Base-by-base conservation (phyloP, 139 green algal species). In the Closterium sp. region DNA sequence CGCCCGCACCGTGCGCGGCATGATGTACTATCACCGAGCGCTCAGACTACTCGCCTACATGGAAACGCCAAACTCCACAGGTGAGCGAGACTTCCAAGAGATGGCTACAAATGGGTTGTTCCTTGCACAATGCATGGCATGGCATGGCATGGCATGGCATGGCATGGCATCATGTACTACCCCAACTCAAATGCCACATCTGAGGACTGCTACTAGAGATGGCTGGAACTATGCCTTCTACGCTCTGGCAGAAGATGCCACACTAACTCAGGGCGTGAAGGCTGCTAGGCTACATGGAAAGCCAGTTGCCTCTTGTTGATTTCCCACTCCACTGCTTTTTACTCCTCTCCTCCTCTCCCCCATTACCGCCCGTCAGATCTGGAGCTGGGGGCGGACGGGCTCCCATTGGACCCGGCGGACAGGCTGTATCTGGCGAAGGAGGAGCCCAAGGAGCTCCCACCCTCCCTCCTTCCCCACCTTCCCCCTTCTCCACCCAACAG, bases 1-100 rank as follows among this genome's bases (percentile, higher is more conserved):
- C 88, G 93, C 96, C 1, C 95, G 97, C 50, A 98, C 97, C 84
- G 91, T 95, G 32, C 79, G 93, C 4, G 93, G 93, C 30, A 95
- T 95, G 91, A 95, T 91, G 86, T 95, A 95, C 85, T 94, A 95
- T 84, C 93, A 92, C 27, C 50, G 86, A 0, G 93, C 93, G 28
- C 29, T 95, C 22, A 13, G 92, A 30, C 91, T 94, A 31, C 70
- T 87, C 86, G 90, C 91, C 2, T 94, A 90, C 70, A 31, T 95
- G 19, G 92, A 94, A 11, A 91, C 32, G 24, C 24, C 90, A 31
- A 45, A 87, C 31, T 85, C 89, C n/a, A 22, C 30, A 91, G 30
- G 89, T 91, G n/a, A 79, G 50, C 34, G 34, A 42, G 34, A 42
- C 34, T 42, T 42, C 4, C 6, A 90, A 29, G 34, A 42, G 34